Evolutionary conservation across 108 stramenopile species (phyloP), one percentile per base, ranked within the genome.

Genomic region (Schizochytrium sp.): DNA sequence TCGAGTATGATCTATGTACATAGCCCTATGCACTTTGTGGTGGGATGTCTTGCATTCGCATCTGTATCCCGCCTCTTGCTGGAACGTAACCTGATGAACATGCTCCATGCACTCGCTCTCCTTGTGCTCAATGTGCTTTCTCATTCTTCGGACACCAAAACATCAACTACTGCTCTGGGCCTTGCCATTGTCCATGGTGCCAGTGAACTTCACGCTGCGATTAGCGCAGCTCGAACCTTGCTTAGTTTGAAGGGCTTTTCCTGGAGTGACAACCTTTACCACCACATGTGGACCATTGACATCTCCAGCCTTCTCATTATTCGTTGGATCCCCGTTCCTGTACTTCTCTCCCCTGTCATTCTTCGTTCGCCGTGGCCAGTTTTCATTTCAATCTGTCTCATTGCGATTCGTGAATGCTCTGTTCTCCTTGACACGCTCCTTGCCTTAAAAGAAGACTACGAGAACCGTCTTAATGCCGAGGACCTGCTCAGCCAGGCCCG

Each of bases 21-120:
- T 5, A 55, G 50, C 10, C 76, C 76, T 13, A 83, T 83, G 76
- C 76, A 83, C 47, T 83, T 83, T 83, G 76, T 83, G 8, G 76
- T 55, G 10, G 53, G 76, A 47, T 49, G 47, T 42, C 76, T 83
- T 0, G 5, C 76, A 40, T 83, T 49, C 28, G 76, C 76, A 40
- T 83, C 76, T 5, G 17, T 83, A 10, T 56, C 76, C 10, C 47
- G 76, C 50, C 55, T 83, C 47, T 2, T 83, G 50, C 50, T 83
- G 38, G 50, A 55, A 10, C 47, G 53, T 38, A 55, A 49, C 40
- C 13, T 83, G 8, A 49, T 83, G 50, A 83, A 83, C 53, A 53
- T 38, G 0, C 47, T 83, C 50, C 76, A 83, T 40, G 76, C 76
- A 7, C 50, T 55, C 8, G 76, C 76, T 10, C 47, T 83, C 0